These are phyloP conservation scores for Pseudogymnoascus sp. DNA, from an alignment of 2,329 filamentous ascomycete genomes.

Conservation along the genomic window DNA sequence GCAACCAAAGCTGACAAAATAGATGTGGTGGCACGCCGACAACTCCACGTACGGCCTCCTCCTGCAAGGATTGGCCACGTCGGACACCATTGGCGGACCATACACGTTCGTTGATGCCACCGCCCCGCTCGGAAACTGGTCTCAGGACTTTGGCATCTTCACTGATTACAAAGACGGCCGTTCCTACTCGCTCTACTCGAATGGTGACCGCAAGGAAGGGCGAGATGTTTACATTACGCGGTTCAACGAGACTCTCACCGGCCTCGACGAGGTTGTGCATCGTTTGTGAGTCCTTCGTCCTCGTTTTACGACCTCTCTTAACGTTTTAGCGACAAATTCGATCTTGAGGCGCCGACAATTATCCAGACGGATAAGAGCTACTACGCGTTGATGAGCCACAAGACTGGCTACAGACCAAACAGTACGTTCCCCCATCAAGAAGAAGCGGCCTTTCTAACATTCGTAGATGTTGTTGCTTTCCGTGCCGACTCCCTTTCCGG, in stretches of 20 bases:
- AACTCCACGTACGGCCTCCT: constrained; percentile 47
- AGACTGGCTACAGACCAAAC: constrained; percentile 55
- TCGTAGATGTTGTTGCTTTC: constrained; percentile 44
- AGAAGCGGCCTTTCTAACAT: background rate
- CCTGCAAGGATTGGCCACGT: constrained; percentile 46
- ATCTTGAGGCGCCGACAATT: constrained; percentile 52
- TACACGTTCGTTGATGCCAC: constrained; percentile 38
- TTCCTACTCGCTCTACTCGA: constrained; percentile 50
- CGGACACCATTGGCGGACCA: constrained; percentile 37
- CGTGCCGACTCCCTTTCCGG: constrained; percentile 41
- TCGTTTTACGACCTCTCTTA: background rate
- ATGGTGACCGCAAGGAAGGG: constrained; percentile 45
- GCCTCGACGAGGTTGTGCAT: constrained; percentile 42
- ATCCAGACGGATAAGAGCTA: constrained; percentile 52
- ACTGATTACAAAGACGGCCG: constrained; percentile 49
- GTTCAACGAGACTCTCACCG: constrained; percentile 44
- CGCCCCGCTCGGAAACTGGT: constrained; percentile 52
- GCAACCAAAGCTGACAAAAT: background rate
- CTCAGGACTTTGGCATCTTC: constrained; percentile 53
- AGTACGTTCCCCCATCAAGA: constrained; percentile 25
- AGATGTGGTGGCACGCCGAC: constrained; percentile 55
- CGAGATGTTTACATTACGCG: constrained; percentile 48
- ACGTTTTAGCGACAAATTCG: constrained; percentile 38
- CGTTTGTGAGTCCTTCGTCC: constrained; percentile 32
- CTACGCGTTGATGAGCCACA: constrained; percentile 53